These are phyloP conservation scores for Cryptococcus sp. DNA, from an alignment of 1,284 basidiomycete species.

Conservation along the genomic window DNA sequence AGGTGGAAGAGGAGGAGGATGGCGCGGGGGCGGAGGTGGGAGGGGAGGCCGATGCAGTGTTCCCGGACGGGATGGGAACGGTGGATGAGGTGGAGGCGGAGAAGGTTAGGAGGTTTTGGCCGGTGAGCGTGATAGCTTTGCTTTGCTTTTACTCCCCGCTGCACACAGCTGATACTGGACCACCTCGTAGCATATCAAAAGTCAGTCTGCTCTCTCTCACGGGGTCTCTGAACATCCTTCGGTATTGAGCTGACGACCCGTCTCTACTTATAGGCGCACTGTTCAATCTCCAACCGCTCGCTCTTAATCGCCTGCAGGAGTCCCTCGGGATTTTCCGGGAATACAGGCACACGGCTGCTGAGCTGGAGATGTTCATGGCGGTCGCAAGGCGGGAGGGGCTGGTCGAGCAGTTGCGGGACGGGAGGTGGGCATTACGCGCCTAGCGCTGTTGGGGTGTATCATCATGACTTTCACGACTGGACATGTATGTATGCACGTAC, in stretches of 20 bases:
- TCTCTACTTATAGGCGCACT: conserved; percentile 84
- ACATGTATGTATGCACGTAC: no score
- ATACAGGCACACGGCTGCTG: conserved; percentile 71
- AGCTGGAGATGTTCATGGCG: conserved; percentile 71
- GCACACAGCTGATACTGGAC: background rate
- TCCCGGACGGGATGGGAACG: background rate
- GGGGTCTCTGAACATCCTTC: no score
- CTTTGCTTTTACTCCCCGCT: conserved; percentile 14
- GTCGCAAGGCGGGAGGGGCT: conserved; percentile 70
- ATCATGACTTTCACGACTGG: no score
- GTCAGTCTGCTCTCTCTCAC: no score
- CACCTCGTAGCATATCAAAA: conserved; percentile 4
- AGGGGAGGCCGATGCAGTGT: background rate
- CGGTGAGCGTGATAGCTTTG: conserved; percentile 57
- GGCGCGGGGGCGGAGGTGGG: conserved; percentile 2
- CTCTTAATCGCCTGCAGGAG: conserved; percentile 70
- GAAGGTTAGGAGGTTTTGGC: conserved; percentile 62
- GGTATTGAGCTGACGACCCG: conserved; percentile 41
- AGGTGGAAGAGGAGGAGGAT: conserved; percentile 52
- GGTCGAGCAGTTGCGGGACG: conserved; percentile 62
- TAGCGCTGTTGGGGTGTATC: background rate
- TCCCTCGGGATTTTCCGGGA: conserved; percentile 70
- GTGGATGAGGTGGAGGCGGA: conserved; percentile 6
- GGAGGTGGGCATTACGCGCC: conserved; percentile 63
- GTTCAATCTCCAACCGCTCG: conserved; percentile 69